Evolutionary conservation across 208 protist genomes (phyloP).

Genomic region (Angomonas deanei): DNA sequence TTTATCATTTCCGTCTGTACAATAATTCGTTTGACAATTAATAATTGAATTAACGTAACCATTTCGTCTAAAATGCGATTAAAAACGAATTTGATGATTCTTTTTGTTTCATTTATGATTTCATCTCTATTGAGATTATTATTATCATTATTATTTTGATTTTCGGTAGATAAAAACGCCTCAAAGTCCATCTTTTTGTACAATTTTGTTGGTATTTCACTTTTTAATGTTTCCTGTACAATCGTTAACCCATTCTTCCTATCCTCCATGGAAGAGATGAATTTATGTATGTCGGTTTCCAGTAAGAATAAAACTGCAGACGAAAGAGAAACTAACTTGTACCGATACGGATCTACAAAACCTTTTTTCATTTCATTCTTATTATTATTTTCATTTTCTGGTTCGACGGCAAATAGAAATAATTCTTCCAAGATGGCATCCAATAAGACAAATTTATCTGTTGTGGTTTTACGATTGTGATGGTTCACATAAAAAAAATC

Average conservation of each 20-base stretch:
- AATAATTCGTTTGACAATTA: not conserved
- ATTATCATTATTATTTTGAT: conserved; percentile 3
- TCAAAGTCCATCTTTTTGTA: too few relatives aligned
- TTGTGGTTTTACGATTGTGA: not conserved
- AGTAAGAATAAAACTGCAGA: not conserved
- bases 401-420: not conserved
- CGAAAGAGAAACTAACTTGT: not conserved
- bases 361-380: not conserved
- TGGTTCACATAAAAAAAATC: too few relatives aligned
- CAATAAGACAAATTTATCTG: not conserved
- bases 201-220: too few relatives aligned
- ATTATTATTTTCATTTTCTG: not conserved
- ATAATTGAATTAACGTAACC: not conserved
- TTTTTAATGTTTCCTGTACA: too few relatives aligned
- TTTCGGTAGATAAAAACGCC: not conserved
- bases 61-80: not conserved
- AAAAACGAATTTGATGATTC: not conserved
- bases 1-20: not conserved
- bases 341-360: not conserved
- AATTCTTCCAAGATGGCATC: not conserved
- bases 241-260: too few relatives aligned
- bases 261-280: too few relatives aligned
- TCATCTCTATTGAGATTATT: not conserved
- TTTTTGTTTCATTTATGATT: not conserved
- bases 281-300: not conserved